A percentile compares a stretch with the other conserved stretches of the same genome.
Conservation (phyloP, 805 yeast genomes). For the Yarrowia sp. region DNA sequence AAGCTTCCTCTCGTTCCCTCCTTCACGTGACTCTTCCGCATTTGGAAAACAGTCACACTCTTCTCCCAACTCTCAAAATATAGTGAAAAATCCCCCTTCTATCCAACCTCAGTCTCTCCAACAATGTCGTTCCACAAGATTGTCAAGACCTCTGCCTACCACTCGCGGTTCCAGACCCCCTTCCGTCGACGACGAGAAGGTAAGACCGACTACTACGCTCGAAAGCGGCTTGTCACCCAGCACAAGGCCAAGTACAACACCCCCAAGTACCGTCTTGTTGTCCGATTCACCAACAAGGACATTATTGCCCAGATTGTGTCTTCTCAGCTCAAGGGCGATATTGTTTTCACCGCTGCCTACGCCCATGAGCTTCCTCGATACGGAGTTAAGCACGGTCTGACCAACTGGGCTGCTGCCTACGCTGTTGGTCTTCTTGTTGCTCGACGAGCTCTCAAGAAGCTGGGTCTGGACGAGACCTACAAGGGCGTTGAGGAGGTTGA, state of each 20-base stretch:
- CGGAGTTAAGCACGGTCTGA: conserved; percentile 97
- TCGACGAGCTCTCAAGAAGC: conserved; percentile 97
- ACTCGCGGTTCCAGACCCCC: conserved; percentile 99
- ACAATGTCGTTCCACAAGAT: conserved; percentile 72
- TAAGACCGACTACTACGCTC: conserved; percentile 99
- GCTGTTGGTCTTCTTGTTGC: conserved; percentile 98
- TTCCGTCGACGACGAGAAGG: conserved; percentile 99
- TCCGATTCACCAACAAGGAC: conserved; percentile 99
- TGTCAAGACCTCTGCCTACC: conserved; percentile 86
- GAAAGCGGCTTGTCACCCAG: conserved; percentile 99
- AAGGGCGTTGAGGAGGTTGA: conserved; percentile 98
- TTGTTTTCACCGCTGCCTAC: conserved; percentile 96
- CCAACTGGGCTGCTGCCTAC: conserved; percentile 99
- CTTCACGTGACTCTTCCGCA: background rate
- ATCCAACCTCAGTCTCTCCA: background rate
- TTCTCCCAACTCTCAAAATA: background rate
- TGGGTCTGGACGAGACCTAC: conserved; percentile 98
- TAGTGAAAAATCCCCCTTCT: background rate
- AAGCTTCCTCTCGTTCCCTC: background rate
- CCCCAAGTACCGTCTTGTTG: conserved; percentile 99
- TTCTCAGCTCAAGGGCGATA: conserved; percentile 95
- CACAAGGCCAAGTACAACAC: conserved; percentile 99
- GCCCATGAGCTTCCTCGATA: conserved; percentile 97
- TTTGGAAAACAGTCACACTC: conserved; percentile 16
- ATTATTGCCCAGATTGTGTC: conserved; percentile 97